Evolutionary conservation across 768 basidiomycete genomes (phyloP).

Genomic region (Hericium erinaceus): DNA sequence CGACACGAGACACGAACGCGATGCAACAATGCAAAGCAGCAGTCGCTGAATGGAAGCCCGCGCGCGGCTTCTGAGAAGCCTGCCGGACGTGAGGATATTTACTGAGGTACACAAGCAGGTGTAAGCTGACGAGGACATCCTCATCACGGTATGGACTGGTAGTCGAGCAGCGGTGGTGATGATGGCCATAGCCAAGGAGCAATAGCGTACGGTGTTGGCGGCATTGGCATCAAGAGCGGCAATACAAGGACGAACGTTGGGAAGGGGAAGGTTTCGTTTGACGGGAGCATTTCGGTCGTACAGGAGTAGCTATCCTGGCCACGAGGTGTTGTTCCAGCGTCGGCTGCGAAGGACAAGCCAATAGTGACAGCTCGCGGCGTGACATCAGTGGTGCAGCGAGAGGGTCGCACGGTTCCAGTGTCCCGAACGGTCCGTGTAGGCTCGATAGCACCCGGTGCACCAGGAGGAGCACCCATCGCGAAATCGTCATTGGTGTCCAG

Average conservation of each 20-base stretch:
- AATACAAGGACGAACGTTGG: background rate
- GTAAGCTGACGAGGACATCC: constrained; percentile 82
- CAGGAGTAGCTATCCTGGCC: constrained; percentile 8
- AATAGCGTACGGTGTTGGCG: background rate
- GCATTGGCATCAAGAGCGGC: constrained; percentile 9
- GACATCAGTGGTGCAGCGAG: constrained; percentile 29
- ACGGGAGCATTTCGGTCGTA: constrained; percentile 12
- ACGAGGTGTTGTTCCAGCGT: background rate
- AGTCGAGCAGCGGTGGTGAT: constrained; percentile 29
- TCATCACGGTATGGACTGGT: constrained; percentile 84
- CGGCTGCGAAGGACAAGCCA: constrained; percentile 32
- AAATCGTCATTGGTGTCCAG: no score
- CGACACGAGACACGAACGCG: no score
- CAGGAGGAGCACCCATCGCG: no score
- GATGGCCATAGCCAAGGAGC: constrained; percentile 11
- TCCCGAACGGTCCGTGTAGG: no score
- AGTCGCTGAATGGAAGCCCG: constrained; percentile 75
- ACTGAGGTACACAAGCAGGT: constrained; percentile 91
- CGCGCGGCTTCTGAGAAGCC: constrained; percentile 84
- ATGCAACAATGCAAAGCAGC: constrained; percentile 20
- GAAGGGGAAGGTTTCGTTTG: constrained; percentile 11
- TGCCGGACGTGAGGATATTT: constrained; percentile 97
- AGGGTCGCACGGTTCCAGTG: no score
- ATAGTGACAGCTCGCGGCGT: constrained; percentile 58
- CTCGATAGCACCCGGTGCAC: no score